phyloP scores from a whole-genome alignment of 495 filamentous ascomycete species.

The Rusavskia elegans region DNA sequence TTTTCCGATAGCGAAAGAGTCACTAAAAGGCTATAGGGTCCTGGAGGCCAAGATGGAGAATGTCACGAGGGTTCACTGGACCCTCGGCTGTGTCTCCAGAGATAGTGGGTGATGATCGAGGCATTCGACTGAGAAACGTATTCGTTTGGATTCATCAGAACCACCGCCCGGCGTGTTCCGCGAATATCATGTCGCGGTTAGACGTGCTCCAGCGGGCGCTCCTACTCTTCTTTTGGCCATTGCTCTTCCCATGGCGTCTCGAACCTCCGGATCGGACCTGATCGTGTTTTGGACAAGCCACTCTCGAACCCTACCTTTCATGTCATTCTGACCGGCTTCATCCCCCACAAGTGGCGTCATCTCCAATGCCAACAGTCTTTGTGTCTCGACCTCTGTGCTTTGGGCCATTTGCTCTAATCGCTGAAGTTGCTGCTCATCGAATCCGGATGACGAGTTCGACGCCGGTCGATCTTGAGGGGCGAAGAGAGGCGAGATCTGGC shows the following conservation, averaged over 20 bases:
- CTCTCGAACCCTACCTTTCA: constrained; percentile 55
- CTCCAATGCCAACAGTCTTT: constrained; percentile 56
- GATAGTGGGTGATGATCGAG: too few relatives aligned
- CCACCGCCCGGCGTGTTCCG: background rate
- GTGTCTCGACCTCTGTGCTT: constrained; percentile 47
- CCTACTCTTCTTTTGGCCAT: constrained; percentile 40
- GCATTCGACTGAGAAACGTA: too few relatives aligned
- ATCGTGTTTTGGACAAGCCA: constrained; percentile 66
- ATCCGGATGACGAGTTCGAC: constrained; percentile 14
- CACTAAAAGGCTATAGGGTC: too few relatives aligned
- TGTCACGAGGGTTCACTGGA: too few relatives aligned
- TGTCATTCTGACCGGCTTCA: constrained; percentile 35
- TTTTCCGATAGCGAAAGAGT: too few relatives aligned
- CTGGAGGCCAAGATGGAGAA: too few relatives aligned
- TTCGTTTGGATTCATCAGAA: too few relatives aligned
- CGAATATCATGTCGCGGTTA: background rate
- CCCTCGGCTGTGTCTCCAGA: too few relatives aligned
- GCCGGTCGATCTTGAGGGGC: constrained; percentile 7
- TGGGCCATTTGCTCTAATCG: constrained; percentile 31
- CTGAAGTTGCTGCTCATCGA: constrained; percentile 25
- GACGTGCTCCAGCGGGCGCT: constrained; percentile 22
- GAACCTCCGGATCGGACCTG: constrained; percentile 55
- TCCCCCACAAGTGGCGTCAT: constrained; percentile 72
- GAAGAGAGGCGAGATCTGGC: constrained; percentile 60
- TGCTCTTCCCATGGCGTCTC: constrained; percentile 50